Base-by-base conservation (phyloP, 2,329 filamentous ascomycete genomes). In the Ophiostoma triangulosporum region DNA sequence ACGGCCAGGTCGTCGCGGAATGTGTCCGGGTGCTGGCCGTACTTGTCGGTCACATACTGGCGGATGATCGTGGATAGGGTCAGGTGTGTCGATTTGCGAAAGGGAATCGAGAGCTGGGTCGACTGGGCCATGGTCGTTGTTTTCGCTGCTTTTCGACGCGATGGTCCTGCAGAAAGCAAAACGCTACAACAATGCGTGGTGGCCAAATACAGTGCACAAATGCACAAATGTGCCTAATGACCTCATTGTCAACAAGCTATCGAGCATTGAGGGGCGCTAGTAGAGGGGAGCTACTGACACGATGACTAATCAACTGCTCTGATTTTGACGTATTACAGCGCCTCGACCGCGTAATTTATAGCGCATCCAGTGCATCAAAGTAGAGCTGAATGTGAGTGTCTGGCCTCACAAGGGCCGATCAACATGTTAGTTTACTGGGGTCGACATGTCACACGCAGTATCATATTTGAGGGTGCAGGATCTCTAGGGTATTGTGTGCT, bases 21-120 rank as follows among this genome's bases (percentile, higher is more conserved):
- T 84, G 95, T 95, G 68, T 96, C 89, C 32, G 93, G 91, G 65
- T 95, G 91, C 67, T 98, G 93, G 69, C 97, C 91, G 83, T 97
- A 97, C 76, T 97, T 96, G 68, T 81, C 84, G 57, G 89, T 95
- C 64, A 98, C 97, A 72, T 98, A 97, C 66, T 93, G 84, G 59
- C 87, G 88, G 66, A 98, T 89, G 50, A 89, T 86, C 57, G 80
- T 75, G 53, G 87, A 85, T 57, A 97, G 77, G 56, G 84, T 85
- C 38, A 95, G 75, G 54, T 84, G 77, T 59, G 86, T 81, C 51
- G 89, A 91, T 65, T 84, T 86, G 62, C 91, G 88, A 69, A 97
- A 97, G 8, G 91, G 53, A 4, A 54, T 31, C 33, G 33, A 67
- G 50, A 55, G 50, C 50, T 55, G 54, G 17, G 52, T 55, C 6